phyloP scores from a whole-genome alignment of 2,329 filamentous ascomycete species.

The Aspergillus pseudoterreus region DNA sequence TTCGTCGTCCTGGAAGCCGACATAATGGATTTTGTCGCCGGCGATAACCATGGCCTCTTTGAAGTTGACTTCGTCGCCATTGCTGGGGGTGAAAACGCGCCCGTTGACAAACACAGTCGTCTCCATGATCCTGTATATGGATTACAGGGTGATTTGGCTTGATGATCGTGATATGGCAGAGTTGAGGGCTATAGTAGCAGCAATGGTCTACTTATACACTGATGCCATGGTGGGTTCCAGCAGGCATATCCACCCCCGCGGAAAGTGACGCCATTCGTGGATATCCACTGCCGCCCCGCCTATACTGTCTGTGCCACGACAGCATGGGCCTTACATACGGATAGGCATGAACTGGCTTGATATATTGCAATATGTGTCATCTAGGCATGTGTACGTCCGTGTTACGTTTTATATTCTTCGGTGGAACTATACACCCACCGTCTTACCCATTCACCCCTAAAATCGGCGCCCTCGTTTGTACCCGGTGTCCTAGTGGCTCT shows the following conservation, averaged over 20 bases:
- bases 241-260: neutral
- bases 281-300: neutral
- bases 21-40: conserved; percentile 39
- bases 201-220: neutral
- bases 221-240: neutral
- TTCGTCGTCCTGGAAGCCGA: conserved; percentile 29
- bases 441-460: too few relatives aligned
- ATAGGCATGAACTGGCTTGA: too few relatives aligned
- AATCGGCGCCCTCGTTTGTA: too few relatives aligned
- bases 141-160: neutral
- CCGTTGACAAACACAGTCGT: conserved; percentile 29
- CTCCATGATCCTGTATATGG: neutral
- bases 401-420: too few relatives aligned
- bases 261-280: conserved; percentile 3
- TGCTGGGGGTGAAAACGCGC: conserved; percentile 27
- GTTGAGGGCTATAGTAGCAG: neutral
- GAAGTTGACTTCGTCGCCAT: conserved; percentile 17
- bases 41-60: conserved; percentile 38
- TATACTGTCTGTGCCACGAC: too few relatives aligned
- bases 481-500: neutral
- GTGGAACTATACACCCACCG: too few relatives aligned
- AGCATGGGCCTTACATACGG: too few relatives aligned
- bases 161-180: neutral
- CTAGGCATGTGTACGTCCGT: too few relatives aligned
- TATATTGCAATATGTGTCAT: too few relatives aligned